Conservation (phyloP, 495 filamentous ascomycete genomes). For the Geoglossum glabrum region DNA sequence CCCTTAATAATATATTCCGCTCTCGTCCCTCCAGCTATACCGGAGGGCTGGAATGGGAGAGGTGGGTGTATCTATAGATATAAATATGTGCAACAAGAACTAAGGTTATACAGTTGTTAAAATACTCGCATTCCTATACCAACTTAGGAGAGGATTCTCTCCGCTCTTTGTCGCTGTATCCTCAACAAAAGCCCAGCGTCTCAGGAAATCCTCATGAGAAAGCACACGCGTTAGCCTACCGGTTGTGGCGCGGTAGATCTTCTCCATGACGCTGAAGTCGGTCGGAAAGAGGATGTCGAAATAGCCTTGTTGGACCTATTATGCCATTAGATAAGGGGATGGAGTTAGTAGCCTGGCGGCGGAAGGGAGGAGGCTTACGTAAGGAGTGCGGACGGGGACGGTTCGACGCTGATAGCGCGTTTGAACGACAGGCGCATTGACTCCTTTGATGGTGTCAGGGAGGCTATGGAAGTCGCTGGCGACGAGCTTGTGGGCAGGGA, state of each 20-base stretch:
- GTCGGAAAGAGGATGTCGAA: conserved; percentile 99
- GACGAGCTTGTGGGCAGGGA: conserved; percentile 76
- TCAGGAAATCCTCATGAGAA: conserved; percentile 78
- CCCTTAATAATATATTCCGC: too few species aligned
- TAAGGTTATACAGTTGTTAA: conserved; percentile 67
- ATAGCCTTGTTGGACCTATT: conserved; percentile 84
- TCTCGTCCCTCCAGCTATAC: too few species aligned
- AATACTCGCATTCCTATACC: conserved; percentile 89
- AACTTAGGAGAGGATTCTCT: conserved; percentile 79
- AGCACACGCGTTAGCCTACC: conserved; percentile 72
- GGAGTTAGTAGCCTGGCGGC: background rate
- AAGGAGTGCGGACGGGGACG: conserved; percentile 75
- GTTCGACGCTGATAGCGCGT: conserved; percentile 71
- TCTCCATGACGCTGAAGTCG: conserved; percentile 71
- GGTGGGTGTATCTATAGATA: too few species aligned
- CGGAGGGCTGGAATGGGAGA: too few species aligned
- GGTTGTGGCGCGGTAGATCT: conserved; percentile 77
- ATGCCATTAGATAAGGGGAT: background rate
- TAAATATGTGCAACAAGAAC: too few species aligned
- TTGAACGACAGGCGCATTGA: conserved; percentile 90
- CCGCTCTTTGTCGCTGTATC: conserved; percentile 75
- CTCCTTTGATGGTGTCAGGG: conserved; percentile 58
- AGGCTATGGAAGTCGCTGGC: conserved; percentile 76
- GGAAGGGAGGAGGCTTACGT: conserved; percentile 35
- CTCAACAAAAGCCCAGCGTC: conserved; percentile 70